phyloP scores from a whole-genome alignment of 257 asterid genomes.

The Jacaranda copaia region DNA sequence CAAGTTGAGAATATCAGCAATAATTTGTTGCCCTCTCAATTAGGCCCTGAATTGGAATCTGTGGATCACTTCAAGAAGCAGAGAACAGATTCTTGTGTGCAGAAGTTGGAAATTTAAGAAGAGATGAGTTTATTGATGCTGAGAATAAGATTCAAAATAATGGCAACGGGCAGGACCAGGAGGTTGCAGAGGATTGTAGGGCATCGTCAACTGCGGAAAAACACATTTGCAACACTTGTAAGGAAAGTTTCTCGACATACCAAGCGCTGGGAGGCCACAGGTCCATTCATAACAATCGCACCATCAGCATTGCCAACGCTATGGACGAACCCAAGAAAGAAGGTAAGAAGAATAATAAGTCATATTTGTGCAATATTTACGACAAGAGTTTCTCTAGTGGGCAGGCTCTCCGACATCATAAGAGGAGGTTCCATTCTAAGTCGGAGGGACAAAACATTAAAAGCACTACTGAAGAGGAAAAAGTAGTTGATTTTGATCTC shows the following conservation, averaged over 20 bases:
- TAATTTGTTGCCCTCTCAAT: neutral
- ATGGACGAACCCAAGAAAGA: neutral
- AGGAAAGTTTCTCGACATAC: conserved; percentile 35
- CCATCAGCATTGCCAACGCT: conserved; percentile 38
- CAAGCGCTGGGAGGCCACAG: conserved; percentile 73
- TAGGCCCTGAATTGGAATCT: conserved; percentile 1
- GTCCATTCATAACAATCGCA: conserved; percentile 63
- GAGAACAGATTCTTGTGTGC: neutral
- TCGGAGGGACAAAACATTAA: too few species aligned
- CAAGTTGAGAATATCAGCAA: conserved; percentile 15
- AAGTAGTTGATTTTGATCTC: too few species aligned
- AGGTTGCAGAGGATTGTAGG: neutral
- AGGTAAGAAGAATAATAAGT: neutral
- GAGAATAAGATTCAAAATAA: neutral
- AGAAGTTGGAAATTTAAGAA: conserved; percentile 25
- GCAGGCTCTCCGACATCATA: neutral
- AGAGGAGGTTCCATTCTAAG: neutral
- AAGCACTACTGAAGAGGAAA: too few species aligned
- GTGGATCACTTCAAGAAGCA: neutral
- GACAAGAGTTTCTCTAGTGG: neutral
- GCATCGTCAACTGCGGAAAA: conserved; percentile 10
- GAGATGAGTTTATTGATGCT: neutral
- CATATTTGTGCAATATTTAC: neutral
- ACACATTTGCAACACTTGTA: conserved; percentile 44
- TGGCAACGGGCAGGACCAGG: neutral